Percentiles rank a stretch among this genome's conserved stretches.
Evolutionary conservation across 2,329 filamentous ascomycete genomes (phyloP).

Genomic region (Ophiostoma populinum): DNA sequence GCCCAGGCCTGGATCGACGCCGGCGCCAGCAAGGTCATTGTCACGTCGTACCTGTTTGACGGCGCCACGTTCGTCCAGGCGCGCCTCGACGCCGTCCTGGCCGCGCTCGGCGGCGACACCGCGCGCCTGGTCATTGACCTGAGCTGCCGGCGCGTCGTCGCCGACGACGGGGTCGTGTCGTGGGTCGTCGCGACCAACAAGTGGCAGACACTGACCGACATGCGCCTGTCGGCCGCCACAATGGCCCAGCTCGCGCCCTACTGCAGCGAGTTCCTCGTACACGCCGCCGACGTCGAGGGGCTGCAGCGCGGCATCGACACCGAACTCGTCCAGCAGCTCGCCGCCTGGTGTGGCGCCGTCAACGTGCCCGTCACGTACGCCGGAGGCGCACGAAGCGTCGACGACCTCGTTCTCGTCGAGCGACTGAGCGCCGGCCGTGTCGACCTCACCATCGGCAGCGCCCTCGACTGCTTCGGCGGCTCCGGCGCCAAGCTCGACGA

Average conservation of each 20-base stretch:
- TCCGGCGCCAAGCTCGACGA: conserved; percentile 73
- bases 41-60: conserved; percentile 91
- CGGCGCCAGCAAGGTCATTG: conserved; percentile 88
- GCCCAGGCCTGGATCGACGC: conserved; percentile 70
- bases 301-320: conserved; percentile 84
- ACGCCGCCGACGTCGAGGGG: conserved; percentile 92
- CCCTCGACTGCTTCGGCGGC: conserved; percentile 89
- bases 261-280: conserved; percentile 92
- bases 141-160: conserved; percentile 50
- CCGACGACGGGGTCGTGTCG: background rate
- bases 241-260: conserved; percentile 72
- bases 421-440: conserved; percentile 62
- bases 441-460: conserved; percentile 91
- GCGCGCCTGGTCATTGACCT: conserved; percentile 83
- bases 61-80: conserved; percentile 53
- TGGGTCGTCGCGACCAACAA: conserved; percentile 99
- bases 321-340: conserved; percentile 56
- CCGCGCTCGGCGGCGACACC: conserved; percentile 55
- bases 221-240: conserved; percentile 65
- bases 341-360: conserved; percentile 65
- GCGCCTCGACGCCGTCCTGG: conserved; percentile 57
- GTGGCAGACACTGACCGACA: conserved; percentile 95
- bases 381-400: conserved; percentile 69
- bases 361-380: conserved; percentile 72
- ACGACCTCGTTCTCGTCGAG: conserved; percentile 72